These are phyloP conservation scores for Lepidium africanum DNA, from an alignment of 345 rosid genomes.

Conservation along the genomic window DNA sequence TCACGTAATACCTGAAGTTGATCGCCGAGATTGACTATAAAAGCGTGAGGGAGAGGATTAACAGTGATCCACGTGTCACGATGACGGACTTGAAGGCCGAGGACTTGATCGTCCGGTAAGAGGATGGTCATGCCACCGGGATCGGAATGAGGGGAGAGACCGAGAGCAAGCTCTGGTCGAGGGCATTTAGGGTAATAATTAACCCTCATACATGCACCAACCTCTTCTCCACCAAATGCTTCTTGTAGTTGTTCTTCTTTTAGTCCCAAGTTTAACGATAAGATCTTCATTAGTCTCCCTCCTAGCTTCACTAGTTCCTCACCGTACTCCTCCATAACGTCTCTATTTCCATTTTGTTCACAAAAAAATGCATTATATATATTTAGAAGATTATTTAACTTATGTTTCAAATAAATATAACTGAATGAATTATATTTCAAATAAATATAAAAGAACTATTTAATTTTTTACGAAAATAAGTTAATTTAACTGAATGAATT, in stretches of 20 bases:
- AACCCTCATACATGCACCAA: conserved; percentile 74
- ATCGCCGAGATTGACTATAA: conserved; percentile 82
- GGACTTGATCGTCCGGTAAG: conserved; percentile 59
- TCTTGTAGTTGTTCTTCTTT: conserved; percentile 45
- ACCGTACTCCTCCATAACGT: conserved; percentile 60
- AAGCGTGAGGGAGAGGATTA: conserved; percentile 62
- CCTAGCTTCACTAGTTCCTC: conserved; percentile 50
- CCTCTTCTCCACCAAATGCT: conserved; percentile 60
- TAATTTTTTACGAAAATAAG: not conserved
- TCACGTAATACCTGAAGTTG: conserved; percentile 59
- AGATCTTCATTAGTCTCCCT: conserved; percentile 47
- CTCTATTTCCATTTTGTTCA: conserved; percentile 52
- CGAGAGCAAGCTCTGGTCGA: conserved; percentile 73
- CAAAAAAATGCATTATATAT: too few species aligned
- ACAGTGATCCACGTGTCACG: conserved; percentile 65
- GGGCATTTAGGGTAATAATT: conserved; percentile 92
- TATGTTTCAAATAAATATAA: too few species aligned
- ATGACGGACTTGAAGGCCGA: conserved; percentile 75
- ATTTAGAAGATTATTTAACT: not conserved
- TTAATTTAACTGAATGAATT: not conserved
- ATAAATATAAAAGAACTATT: not conserved
- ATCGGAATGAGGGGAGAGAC: conserved; percentile 84
- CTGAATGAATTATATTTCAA: too few species aligned
- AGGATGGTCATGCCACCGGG: conserved; percentile 88
- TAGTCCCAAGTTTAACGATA: conserved; percentile 66